Evolutionary conservation across 768 basidiomycete genomes (phyloP).

Genomic region (Lentinula lateritia): DNA sequence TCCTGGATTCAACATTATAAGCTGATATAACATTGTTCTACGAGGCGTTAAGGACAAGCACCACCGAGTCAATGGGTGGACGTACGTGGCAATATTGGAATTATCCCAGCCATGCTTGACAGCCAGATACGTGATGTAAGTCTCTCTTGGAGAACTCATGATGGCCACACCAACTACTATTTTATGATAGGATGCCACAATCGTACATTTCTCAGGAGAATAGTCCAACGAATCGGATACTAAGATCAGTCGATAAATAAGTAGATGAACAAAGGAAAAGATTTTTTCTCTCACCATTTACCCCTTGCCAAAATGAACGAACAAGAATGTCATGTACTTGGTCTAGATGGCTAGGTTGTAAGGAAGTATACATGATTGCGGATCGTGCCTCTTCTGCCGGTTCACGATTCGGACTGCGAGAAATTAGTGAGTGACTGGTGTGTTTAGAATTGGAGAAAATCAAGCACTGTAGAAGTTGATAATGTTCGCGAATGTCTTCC

Average conservation of each 20-base stretch:
- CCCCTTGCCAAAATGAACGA: conserved; percentile 71
- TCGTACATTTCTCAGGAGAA: conserved; percentile 65
- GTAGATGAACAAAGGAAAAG: conserved; percentile 2
- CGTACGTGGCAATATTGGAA: conserved; percentile 70
- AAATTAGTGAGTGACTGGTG: background rate
- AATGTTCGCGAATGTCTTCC: conserved; percentile 65
- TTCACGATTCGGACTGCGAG: conserved; percentile 49
- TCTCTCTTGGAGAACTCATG: conserved; percentile 72
- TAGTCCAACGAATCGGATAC: conserved; percentile 69
- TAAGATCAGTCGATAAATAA: conserved; percentile 19
- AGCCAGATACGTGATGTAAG: conserved; percentile 78
- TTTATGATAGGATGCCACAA: conserved; percentile 67
- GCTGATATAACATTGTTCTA: conserved; percentile 75
- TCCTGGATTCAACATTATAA: conserved; percentile 64
- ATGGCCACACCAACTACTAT: conserved; percentile 74
- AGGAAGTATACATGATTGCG: conserved; percentile 59
- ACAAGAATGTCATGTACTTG: conserved; percentile 71
- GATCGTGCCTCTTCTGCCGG: conserved; percentile 32
- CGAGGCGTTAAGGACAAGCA: conserved; percentile 4
- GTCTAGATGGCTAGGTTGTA: conserved; percentile 52
- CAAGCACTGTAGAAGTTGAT: conserved; percentile 54
- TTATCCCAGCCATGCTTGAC: conserved; percentile 82
- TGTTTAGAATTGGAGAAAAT: background rate
- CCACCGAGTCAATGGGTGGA: background rate
- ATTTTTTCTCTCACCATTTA: conserved; percentile 45